phyloP scores from a whole-genome alignment of 2,329 filamentous ascomycete genomes.

The Calonectria pseudoturangicola region DNA sequence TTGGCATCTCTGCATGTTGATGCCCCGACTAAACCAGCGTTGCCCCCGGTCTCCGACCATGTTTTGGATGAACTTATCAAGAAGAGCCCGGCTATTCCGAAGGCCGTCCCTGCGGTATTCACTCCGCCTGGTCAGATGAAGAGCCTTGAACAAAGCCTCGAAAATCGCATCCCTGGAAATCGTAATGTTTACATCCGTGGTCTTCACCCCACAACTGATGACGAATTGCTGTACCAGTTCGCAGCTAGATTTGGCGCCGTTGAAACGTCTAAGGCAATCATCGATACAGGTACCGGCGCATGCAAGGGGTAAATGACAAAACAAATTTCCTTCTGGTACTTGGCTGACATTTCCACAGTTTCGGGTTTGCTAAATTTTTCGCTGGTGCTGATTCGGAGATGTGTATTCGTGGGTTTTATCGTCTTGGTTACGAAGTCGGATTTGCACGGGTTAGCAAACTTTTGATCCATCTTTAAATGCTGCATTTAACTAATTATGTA shows the following conservation, averaged over 20 bases:
- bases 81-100: slow-evolving; percentile 88
- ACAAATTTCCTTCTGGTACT: neutral
- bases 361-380: slow-evolving; percentile 97
- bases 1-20: slow-evolving; percentile 63
- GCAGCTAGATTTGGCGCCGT: slow-evolving; percentile 93
- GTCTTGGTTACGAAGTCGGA: slow-evolving; percentile 96
- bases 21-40: slow-evolving; percentile 64
- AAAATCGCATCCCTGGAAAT: slow-evolving; percentile 93
- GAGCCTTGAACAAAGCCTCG: slow-evolving; percentile 93
- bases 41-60: slow-evolving; percentile 65
- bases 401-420: slow-evolving; percentile 96
- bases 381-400: slow-evolving; percentile 92
- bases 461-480: neutral
- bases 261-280: slow-evolving; percentile 98
- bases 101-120: slow-evolving; percentile 91
- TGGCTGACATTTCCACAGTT: slow-evolving; percentile 72
- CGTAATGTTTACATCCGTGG: slow-evolving; percentile 99
- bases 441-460: slow-evolving; percentile 85
- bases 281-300: slow-evolving; percentile 92
- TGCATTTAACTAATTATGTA: slow-evolving; percentile 28
- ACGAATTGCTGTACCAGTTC: slow-evolving; percentile 89
- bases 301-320: slow-evolving; percentile 88
- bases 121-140: slow-evolving; percentile 90
- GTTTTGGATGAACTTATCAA: slow-evolving; percentile 79
- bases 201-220: slow-evolving; percentile 94